Percentiles rank a stretch among this genome's conserved stretches.
These are phyloP conservation scores for Clausena lansium DNA, from an alignment of 345 rosid genomes.

Conservation along the genomic window DNA sequence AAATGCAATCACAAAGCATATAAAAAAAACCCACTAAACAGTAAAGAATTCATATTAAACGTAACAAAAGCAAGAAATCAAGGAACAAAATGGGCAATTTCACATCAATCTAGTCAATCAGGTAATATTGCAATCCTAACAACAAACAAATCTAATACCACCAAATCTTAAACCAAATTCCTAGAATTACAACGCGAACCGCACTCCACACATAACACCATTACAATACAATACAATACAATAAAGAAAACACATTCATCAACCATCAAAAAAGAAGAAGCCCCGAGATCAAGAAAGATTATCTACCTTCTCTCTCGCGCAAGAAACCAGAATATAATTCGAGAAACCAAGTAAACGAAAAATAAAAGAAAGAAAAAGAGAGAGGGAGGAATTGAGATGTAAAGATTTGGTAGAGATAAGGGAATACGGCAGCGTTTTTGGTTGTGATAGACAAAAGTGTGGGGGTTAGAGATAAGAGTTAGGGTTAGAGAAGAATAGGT, in stretches of 20 bases:
- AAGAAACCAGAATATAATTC: background rate
- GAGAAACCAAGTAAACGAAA: background rate
- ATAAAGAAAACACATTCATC: slow-evolving; percentile 1
- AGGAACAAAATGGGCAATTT: background rate
- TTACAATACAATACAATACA: background rate
- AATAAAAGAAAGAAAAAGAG: slow-evolving; percentile 2
- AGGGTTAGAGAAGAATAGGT: slow-evolving; percentile 40
- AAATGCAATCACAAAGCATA: background rate
- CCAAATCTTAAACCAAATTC: background rate
- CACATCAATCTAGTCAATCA: background rate
- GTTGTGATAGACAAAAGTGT: background rate
- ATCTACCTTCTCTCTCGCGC: background rate
- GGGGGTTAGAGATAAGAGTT: slow-evolving; percentile 30
- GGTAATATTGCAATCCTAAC: background rate
- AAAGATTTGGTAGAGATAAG: background rate
- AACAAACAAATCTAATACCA: slow-evolving; percentile 10
- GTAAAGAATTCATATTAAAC: background rate
- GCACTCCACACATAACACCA: background rate
- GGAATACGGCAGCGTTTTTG: background rate
- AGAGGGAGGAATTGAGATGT: slow-evolving; percentile 7
- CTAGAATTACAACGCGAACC: background rate
- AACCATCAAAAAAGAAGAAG: background rate
- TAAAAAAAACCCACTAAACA: background rate
- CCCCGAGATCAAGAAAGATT: background rate
- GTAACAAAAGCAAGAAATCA: background rate